Evolutionary conservation across 108 stramenopile species (phyloP), one percentile per base, ranked within the genome.

Genomic region (Cyclotella baltica): DNA sequence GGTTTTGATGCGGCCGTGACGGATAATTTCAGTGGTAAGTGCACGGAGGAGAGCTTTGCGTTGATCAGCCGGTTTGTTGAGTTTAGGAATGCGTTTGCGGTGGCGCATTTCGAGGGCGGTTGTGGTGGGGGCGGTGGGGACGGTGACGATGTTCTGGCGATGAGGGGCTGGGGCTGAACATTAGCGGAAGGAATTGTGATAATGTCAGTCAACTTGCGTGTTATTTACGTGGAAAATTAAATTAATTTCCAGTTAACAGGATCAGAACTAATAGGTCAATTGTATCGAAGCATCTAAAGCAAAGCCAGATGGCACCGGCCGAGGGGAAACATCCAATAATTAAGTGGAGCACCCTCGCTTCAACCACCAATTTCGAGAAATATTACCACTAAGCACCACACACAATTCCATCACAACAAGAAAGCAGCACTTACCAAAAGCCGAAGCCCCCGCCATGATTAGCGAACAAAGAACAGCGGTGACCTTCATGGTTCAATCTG

Each of bases 1-100:
- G 67, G 98, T 98, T 85, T 93, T 95, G 88, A 98, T 97, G 67
- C 97, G 95, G 28, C 98, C 98, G 89, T 98, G 98, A 55, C 98
- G 91, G 83, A 98, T 97, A 68, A 90, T 86, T 89, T 98, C 97
- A 48, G 98, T 98, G 36, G 98, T 98, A 9, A 98, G 88, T 57
- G 93, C 83, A 36, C 98, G 95, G 23, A 98, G 84, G n/a, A 98
- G 80, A 19, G 98, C 98, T 88, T 98, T 98, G 59, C 98, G 93
- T 82, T 98, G 98, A 85, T 98, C 97, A 47, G 98, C 97, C 30
- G 97, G 96, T 76, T 87, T 88, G 59, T 93, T 89, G 9, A 98
- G 89, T 75, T 94, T 96, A 56, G 90, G 87, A 68, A 95, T 77
- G 53, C 84, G 83, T 69, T 93, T 86, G 52, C 94, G 68, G 86